Conservation (phyloP, 2,329 filamentous ascomycete genomes). For the Penicillium occitanis region DNA sequence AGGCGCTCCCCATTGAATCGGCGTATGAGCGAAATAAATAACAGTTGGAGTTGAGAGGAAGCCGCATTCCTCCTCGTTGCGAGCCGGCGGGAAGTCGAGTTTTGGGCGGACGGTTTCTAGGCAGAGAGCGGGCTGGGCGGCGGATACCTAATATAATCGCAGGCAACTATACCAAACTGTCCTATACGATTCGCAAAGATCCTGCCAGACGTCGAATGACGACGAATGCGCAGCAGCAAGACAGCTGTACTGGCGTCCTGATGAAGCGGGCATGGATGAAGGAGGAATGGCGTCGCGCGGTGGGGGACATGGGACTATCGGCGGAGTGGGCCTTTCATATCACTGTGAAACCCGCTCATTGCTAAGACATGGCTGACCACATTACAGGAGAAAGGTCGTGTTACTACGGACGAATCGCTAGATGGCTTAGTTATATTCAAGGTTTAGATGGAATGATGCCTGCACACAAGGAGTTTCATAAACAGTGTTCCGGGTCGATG, state of each 20-base stretch:
- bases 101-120: slow-evolving; percentile 22
- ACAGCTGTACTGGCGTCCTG: slow-evolving; percentile 16
- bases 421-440: neutral
- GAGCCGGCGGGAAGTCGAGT: slow-evolving; percentile 22
- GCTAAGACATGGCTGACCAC: neutral
- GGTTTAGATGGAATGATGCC: neutral
- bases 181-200: slow-evolving; percentile 1
- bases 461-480: neutral
- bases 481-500: neutral
- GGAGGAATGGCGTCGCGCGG: slow-evolving; percentile 18
- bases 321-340: slow-evolving; percentile 18
- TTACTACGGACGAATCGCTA: neutral
- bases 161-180: slow-evolving; percentile 6
- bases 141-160: slow-evolving; percentile 8
- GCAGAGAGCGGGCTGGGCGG: slow-evolving; percentile 8
- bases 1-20: slow-evolving; percentile 43
- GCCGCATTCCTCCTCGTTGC: slow-evolving; percentile 39
- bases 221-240: slow-evolving; percentile 21
- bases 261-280: slow-evolving; percentile 19
- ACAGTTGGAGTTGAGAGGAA: slow-evolving; percentile 31
- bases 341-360: slow-evolving; percentile 6
- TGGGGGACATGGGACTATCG: slow-evolving; percentile 20
- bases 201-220: slow-evolving; percentile 19
- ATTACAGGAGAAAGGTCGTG: neutral
- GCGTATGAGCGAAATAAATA: slow-evolving; percentile 30